These are phyloP conservation scores for Candolleomyces aberdarensis DNA, from an alignment of 768 basidiomycete genomes.

Conservation along the genomic window DNA sequence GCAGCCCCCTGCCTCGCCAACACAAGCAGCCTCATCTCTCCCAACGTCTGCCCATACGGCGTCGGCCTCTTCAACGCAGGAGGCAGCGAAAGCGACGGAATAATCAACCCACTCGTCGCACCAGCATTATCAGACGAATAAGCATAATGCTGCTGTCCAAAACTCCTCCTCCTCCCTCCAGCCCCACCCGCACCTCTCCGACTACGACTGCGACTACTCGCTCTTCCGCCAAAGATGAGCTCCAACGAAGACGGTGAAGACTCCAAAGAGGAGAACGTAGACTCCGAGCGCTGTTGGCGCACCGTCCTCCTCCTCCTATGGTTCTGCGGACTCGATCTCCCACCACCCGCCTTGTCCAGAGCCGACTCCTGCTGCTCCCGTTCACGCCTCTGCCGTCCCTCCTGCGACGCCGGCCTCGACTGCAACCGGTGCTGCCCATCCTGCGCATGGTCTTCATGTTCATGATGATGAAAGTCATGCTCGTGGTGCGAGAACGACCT, in stretches of 20 bases:
- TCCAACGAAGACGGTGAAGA: background rate
- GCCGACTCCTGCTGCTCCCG: too few species aligned
- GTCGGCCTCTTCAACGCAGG: constrained; percentile 60
- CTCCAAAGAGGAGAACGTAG: constrained; percentile 33
- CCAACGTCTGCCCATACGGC: constrained; percentile 65
- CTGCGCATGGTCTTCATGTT: background rate
- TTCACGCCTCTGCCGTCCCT: too few species aligned
- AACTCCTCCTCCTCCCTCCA: background rate
- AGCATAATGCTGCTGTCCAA: constrained; percentile 15
- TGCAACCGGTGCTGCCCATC: background rate
- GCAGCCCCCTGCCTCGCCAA: constrained; percentile 39
- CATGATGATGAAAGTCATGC: background rate
- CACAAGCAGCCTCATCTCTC: constrained; percentile 56
- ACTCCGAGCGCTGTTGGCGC: constrained; percentile 2
- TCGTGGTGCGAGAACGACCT: background rate
- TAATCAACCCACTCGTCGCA: constrained; percentile 48
- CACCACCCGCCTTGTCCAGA: background rate
- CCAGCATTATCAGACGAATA: constrained; percentile 19
- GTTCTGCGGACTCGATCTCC: background rate
- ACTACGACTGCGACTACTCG: background rate
- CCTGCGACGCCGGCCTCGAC: too few species aligned
- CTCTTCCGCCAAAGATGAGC: background rate
- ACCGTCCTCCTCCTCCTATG: background rate
- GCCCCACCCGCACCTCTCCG: background rate
- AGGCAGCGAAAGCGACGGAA: constrained; percentile 66